Percentiles rank a stretch among this genome's conserved stretches.
These are phyloP conservation scores for Chaetomiaceae sp. DNA, from an alignment of 2,329 filamentous ascomycete species.

Conservation along the genomic window DNA sequence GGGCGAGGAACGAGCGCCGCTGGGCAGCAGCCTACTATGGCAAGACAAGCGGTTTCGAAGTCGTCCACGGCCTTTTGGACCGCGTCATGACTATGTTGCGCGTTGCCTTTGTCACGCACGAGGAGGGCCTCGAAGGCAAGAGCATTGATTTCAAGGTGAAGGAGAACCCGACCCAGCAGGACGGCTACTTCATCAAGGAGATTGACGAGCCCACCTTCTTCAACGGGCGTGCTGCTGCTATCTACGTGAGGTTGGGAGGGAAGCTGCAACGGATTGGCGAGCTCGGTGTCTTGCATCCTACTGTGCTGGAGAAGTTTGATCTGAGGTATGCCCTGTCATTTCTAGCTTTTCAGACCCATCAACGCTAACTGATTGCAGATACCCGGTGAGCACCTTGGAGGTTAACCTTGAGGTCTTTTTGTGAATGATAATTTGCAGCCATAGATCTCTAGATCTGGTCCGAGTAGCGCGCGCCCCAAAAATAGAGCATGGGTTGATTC, in stretches of 20 bases:
- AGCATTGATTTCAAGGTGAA: constrained; percentile 50
- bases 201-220: constrained; percentile 90
- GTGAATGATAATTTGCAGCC: constrained; percentile 37
- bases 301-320: constrained; percentile 89
- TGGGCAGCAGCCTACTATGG: constrained; percentile 96
- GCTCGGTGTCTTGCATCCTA: constrained; percentile 91
- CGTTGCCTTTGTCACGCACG: constrained; percentile 70
- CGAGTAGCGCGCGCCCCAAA: not conserved
- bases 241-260: constrained; percentile 70
- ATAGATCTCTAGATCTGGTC: constrained; percentile 2
- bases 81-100: constrained; percentile 89
- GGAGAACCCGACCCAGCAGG: constrained; percentile 52
- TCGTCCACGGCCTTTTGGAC: constrained; percentile 91
- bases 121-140: constrained; percentile 59
- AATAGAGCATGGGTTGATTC: constrained; percentile 6
- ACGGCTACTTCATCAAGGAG: constrained; percentile 93
- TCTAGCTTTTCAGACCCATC: not conserved
- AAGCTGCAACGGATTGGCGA: constrained; percentile 76
- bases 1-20: constrained; percentile 83
- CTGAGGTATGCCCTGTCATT: constrained; percentile 55
- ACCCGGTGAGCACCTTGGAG: constrained; percentile 90
- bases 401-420: constrained; percentile 93
- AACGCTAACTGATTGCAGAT: constrained; percentile 44
- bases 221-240: constrained; percentile 78
- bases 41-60: constrained; percentile 89